These are phyloP conservation scores for Antonospora locustae DNA, from an alignment of 371 early-diverging fungal genomes.

Conservation along the genomic window DNA sequence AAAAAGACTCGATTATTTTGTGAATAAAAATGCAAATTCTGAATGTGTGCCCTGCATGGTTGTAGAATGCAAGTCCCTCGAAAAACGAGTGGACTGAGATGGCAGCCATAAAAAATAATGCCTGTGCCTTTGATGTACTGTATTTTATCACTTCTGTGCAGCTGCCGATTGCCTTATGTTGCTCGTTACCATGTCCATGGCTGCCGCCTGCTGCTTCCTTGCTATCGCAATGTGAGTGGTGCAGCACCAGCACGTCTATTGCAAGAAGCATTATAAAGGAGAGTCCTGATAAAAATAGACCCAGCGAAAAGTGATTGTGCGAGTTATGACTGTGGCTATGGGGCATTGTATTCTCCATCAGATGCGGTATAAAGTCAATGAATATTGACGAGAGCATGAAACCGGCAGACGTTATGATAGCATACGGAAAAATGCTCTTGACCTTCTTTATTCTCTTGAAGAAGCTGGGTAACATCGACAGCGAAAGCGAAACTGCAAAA, in stretches of 20 bases:
- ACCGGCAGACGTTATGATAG: conserved; percentile 46
- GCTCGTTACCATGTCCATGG: conserved; percentile 1
- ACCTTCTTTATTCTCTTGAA: conserved; percentile 11
- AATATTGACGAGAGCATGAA: conserved; percentile 46
- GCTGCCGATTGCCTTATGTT: conserved; percentile 13
- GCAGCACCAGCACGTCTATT: conserved; percentile 43
- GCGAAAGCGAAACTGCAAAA: conserved; percentile 18
- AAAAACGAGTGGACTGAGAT: conserved; percentile 55
- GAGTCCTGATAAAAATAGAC: conserved; percentile 41
- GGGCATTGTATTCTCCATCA: conserved; percentile 14
- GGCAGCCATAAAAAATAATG: conserved; percentile 47
- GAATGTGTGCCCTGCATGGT: conserved; percentile 6
- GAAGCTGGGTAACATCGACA: conserved; percentile 22
- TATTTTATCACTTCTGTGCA: conserved; percentile 43
- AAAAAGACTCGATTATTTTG: conserved; percentile 53
- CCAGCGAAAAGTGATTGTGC: conserved; percentile 18
- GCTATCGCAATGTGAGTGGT: conserved; percentile 52
- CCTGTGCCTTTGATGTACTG: conserved; percentile 40
- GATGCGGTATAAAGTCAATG: conserved; percentile 50
- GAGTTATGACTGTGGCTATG: background rate
- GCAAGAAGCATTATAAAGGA: conserved; percentile 42
- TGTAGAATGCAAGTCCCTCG: conserved; percentile 49
- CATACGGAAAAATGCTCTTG: conserved; percentile 25
- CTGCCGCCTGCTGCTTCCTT: conserved; percentile 4
- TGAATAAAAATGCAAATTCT: conserved; percentile 50